These are phyloP conservation scores for Daldinia concentrica DNA, from an alignment of 495 filamentous ascomycete genomes.

Conservation along the genomic window DNA sequence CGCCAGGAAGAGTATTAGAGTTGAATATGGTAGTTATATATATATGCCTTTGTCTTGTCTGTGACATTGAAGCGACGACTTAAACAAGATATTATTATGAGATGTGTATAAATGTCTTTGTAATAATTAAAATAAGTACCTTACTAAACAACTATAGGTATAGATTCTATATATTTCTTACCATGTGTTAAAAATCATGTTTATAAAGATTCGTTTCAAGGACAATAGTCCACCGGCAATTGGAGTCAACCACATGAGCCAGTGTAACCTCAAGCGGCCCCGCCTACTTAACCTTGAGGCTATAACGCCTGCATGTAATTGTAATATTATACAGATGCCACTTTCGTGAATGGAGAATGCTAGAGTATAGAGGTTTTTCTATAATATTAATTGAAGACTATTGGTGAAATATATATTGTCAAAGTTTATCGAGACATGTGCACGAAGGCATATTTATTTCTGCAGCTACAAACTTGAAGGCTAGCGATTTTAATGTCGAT, in stretches of 20 bases:
- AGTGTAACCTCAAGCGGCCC: constrained; percentile 29
- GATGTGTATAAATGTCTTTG: not conserved
- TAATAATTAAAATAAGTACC: no score
- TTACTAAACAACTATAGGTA: no score
- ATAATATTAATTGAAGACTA: not conserved
- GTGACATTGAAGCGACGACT: no score
- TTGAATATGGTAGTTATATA: not conserved
- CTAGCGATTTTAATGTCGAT: not conserved
- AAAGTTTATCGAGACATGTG: not conserved
- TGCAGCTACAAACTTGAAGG: not conserved
- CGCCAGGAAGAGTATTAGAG: not conserved
- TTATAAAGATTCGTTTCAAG: not conserved
- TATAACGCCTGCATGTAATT: constrained; percentile 6
- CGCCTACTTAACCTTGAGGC: constrained; percentile 28
- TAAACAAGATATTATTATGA: no score
- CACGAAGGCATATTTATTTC: not conserved
- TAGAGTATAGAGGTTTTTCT: not conserved
- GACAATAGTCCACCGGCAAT: constrained; percentile 15
- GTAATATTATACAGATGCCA: not conserved
- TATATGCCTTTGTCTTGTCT: not conserved
- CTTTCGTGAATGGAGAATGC: not conserved
- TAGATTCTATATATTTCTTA: no score
- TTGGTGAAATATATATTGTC: not conserved
- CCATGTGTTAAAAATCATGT: not conserved
- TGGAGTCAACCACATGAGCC: not conserved